These are phyloP conservation scores for Knoxdaviesia proteae DNA, from an alignment of 2,329 filamentous ascomycete genomes.

Conservation along the genomic window DNA sequence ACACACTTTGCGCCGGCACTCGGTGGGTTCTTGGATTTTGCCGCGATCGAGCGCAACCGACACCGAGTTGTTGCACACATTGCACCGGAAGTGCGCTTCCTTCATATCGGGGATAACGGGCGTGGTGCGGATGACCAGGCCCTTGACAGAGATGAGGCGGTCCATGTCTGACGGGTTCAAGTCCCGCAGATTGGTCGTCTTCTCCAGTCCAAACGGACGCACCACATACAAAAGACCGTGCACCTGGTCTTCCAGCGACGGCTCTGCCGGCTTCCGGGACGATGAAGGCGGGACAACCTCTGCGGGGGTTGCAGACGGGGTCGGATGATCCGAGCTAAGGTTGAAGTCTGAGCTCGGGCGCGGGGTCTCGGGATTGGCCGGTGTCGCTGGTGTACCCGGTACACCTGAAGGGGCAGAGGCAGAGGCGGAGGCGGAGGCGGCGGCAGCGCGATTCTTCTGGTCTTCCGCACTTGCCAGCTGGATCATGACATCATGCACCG, in stretches of 20 bases:
- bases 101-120: conserved; percentile 98
- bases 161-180: conserved; percentile 95
- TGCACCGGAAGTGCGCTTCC: conserved; percentile 92
- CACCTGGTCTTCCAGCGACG: conserved; percentile 60
- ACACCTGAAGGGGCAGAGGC: no score
- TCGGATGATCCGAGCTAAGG: conserved; percentile 49
- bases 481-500: conserved; percentile 80
- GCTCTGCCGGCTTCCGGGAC: conserved; percentile 38
- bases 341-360: no score
- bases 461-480: conserved; percentile 70
- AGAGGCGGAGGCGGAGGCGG: no score
- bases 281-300: conserved; percentile 28
- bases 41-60: conserved; percentile 85
- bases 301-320: conserved; percentile 11
- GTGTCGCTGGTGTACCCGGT: no score
- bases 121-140: conserved; percentile 84
- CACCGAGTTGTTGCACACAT: conserved; percentile 76
- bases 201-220: conserved; percentile 72
- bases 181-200: conserved; percentile 76
- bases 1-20: conserved; percentile 68
- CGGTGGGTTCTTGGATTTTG: conserved; percentile 84
- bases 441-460: conserved; percentile 40
- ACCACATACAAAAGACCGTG: conserved; percentile 66
- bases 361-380: no score
- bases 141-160: conserved; percentile 85